Base-by-base conservation (phyloP, 441 rosid genomes). In the Hura crepitans region DNA sequence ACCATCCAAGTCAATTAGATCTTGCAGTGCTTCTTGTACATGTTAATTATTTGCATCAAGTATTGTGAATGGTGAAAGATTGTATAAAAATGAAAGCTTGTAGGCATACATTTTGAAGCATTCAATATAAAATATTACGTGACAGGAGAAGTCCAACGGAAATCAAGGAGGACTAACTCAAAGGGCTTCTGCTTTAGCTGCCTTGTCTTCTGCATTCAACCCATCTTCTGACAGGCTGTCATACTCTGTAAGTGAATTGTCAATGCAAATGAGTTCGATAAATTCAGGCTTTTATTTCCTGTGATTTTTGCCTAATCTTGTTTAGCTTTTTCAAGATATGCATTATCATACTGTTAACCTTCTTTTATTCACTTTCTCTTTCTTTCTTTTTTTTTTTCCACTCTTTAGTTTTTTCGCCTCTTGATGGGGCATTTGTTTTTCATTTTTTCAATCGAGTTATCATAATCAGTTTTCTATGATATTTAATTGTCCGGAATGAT, bases 161-260 rank as follows among this genome's bases (percentile, higher is more conserved):
- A 82, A 72, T 82, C 93, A 81, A 82, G 96, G 96, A 62, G 97
- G 99, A 83, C 86, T 83, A 72, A 96, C 97, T 72, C 99, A 96
- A 85, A 85, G 99, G 73, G 99, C 99, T 82, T 92, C 97, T 61
- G 99, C 99, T 78, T 82, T 96, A 76, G 97, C 98, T 70, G 99
- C 99, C 74, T 86, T 96, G 77, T 81, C 86, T 69, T 86, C 95
- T 75, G 99, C 99, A 23, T 93, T 96, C 73, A 87, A 78, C 31
- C 84, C 95, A 65, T 87, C 98, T 73, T 72, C 89, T 80, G 87
- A 75, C 70, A 86, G 72, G 82, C 53, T 86, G 47, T 47, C 87
- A 23, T 57, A 58, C 68, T 54, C 72, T 74, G 94, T 89, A 87
- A 79, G 71, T 74, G 49, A 67, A 25, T 61, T 73, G 49, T 70